Conservation (phyloP, 345 rosid species). For the Eucalyptus albens region DNA sequence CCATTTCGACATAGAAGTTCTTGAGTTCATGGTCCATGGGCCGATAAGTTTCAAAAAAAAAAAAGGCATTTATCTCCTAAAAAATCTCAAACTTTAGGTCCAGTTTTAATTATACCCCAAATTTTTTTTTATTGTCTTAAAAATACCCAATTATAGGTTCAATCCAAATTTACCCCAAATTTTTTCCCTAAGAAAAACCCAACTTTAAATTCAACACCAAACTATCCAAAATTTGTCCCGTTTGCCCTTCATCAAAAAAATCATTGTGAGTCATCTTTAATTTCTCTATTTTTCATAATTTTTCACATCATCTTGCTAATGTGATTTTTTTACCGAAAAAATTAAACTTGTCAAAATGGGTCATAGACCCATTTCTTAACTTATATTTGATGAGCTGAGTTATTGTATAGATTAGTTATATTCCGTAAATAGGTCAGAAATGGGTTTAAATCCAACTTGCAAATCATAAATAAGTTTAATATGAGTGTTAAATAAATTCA, state of each 20-base stretch:
- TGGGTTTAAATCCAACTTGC: too few species aligned
- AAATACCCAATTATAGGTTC: background rate
- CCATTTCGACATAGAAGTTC: background rate
- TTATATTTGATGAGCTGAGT: too few species aligned
- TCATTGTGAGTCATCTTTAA: background rate
- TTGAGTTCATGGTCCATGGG: background rate
- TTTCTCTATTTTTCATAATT: background rate
- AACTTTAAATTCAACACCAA: background rate
- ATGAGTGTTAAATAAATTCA: too few species aligned
- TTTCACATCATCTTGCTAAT: background rate
- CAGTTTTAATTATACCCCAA: background rate
- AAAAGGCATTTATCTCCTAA: background rate
- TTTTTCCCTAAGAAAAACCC: background rate
- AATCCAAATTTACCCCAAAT: fast-evolving
- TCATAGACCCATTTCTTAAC: too few species aligned
- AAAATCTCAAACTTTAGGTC: background rate
- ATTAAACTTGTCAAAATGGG: too few species aligned
- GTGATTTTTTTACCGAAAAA: background rate
- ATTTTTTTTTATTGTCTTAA: background rate
- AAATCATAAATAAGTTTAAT: too few species aligned
- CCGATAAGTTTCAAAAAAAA: background rate
- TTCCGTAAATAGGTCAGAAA: fast-evolving
- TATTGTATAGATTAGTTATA: too few species aligned
- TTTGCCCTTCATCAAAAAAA: background rate
- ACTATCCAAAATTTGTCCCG: background rate